Evolutionary conservation across 768 basidiomycete species (phyloP), one percentile per base, ranked within the genome.

Genomic region (Boletus sp.): DNA sequence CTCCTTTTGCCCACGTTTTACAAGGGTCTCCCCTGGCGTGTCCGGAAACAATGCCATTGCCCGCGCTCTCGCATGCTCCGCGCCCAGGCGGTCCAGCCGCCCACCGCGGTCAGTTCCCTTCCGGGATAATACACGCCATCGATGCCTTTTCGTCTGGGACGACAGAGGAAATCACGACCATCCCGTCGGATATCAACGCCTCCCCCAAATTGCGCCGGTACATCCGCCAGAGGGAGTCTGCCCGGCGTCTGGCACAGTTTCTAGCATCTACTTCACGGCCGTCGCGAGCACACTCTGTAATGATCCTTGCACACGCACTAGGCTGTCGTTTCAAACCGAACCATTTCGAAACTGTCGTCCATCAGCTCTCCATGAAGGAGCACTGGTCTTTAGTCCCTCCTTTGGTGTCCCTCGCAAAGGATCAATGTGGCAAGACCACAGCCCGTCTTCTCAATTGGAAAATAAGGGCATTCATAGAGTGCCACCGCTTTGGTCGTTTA

Each of bases 391-490:
- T 72, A 13, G 69, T 91, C 4, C 70, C 82, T 19, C 56, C 69
- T 21, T 63, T 83, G 17, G 79, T 83, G 49, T 67, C 71, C 27
- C 71, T 83, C 19, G 86, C 78, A 47, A 74, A 72, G 57, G 65
- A 72, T 34, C 78, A 83, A 21, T 74, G 77, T 15, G 79, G 79
- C 40, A 73, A 71, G 49, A 75, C 78, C 3, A 84, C 82, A 4
- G 59, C 70, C 30, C 79, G 82, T 32, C 73, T 91, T 23, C 76
- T 92, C 56, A 83, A 92, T 65, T 90, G 87, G 88, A 80, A 81
- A 45, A 73, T 79, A 8, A 80, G 82, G 35, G 85, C 87, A 1
- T 63, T 83, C 38, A 68, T 84, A 53, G 84, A 89, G 66, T 73
- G 71, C 5, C 72, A 78, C 52, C 70, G 77, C 30, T 88, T 78